These are phyloP conservation scores for Sonneratia alba DNA, from an alignment of 345 rosid species.

Conservation along the genomic window DNA sequence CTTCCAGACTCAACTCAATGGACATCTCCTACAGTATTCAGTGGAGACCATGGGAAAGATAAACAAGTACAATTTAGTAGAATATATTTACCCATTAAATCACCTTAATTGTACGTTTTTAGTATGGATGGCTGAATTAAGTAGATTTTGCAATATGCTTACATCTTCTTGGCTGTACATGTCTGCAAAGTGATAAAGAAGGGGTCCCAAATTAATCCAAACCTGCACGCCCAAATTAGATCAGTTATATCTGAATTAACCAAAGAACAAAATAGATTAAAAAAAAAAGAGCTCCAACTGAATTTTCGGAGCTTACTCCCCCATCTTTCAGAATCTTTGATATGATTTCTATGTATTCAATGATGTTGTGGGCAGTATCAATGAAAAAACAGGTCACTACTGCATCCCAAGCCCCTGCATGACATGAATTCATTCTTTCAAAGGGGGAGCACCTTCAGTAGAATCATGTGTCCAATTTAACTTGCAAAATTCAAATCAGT, in stretches of 20 bases:
- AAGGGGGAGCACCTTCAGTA: not conserved
- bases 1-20: slow-evolving; percentile 89
- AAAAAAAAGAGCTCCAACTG: slow-evolving; percentile 4
- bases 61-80: not conserved
- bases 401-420: slow-evolving; percentile 91
- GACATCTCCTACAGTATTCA: slow-evolving; percentile 64
- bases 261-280: not conserved
- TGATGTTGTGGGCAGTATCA: slow-evolving; percentile 87
- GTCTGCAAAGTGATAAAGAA: slow-evolving; percentile 90
- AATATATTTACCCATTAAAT: not conserved
- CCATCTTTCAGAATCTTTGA: slow-evolving; percentile 86
- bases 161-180: slow-evolving; percentile 74
- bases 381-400: slow-evolving; percentile 95
- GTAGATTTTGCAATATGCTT: slow-evolving; percentile 11
- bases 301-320: slow-evolving; percentile 51
- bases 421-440: not conserved
- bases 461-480: slow-evolving; percentile 4
- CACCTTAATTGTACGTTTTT: not conserved
- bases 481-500: not conserved
- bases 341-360: slow-evolving; percentile 89
- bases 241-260: slow-evolving; percentile 9
- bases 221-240: slow-evolving; percentile 37
- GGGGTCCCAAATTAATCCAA: slow-evolving; percentile 94
- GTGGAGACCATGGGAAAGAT: not conserved
- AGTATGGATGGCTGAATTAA: not conserved